phyloP scores from a whole-genome alignment of 225 moss, liverwort and hornwort genomes.

The Marchantia paleacea region DNA sequence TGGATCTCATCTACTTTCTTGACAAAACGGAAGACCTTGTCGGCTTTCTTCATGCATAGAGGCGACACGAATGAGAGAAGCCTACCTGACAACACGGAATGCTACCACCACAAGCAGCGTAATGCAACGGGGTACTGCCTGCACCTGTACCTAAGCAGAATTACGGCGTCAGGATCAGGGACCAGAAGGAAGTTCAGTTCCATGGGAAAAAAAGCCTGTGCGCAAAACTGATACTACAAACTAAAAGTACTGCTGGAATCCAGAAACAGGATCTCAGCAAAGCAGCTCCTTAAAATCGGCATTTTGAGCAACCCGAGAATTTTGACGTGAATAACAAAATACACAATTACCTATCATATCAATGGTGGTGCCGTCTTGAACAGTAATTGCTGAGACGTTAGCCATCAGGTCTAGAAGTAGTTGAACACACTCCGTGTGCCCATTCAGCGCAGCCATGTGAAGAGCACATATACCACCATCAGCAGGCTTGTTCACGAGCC shows the following conservation, averaged over 20 bases:
- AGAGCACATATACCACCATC: slow-evolving; percentile 91
- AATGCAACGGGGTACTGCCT: slow-evolving; percentile 86
- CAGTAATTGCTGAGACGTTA: slow-evolving; percentile 65
- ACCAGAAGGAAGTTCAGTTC: neutral
- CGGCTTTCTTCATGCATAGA: neutral
- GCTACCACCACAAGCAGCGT: slow-evolving; percentile 97
- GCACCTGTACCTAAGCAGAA: slow-evolving; percentile 63
- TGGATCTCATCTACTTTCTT: neutral
- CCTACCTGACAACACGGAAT: slow-evolving; percentile 95
- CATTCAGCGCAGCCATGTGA: slow-evolving; percentile 90
- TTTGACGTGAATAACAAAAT: neutral
- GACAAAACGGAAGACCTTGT: neutral
- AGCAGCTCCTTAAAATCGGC: neutral
- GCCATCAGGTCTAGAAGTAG: slow-evolving; percentile 78
- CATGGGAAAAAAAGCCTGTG: neutral
- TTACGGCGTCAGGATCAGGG: slow-evolving; percentile 21
- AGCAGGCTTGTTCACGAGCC: slow-evolving; percentile 84
- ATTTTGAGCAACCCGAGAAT: neutral
- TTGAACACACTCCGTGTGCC: slow-evolving; percentile 90
- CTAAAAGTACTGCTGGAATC: neutral
- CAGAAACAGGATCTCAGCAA: neutral
- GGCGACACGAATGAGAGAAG: neutral
- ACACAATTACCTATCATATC: slow-evolving; percentile 79
- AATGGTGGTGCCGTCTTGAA: slow-evolving; percentile 95
- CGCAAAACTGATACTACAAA: neutral